Percentiles rank a stretch among this genome's conserved stretches.
These are phyloP conservation scores for Przewalskia tangutica DNA, from an alignment of 257 asterid genomes.

Conservation along the genomic window DNA sequence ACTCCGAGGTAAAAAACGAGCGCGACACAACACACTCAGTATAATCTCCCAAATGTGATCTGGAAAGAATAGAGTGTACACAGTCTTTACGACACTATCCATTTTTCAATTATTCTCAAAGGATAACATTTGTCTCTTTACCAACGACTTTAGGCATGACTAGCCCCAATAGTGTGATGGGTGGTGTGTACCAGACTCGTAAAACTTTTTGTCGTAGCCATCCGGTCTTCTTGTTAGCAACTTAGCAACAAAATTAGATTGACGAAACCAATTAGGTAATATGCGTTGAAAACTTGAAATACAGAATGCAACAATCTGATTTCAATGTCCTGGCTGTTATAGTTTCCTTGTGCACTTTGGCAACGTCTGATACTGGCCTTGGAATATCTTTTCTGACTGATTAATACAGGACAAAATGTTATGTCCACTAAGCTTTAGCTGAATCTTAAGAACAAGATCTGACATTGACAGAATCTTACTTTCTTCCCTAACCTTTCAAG, in stretches of 20 bases:
- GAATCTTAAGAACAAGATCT: neutral
- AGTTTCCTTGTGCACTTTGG: neutral
- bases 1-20: too few relatives aligned
- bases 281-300: neutral
- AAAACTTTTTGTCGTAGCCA: too few relatives aligned
- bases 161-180: neutral
- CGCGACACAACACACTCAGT: too few relatives aligned
- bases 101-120: neutral
- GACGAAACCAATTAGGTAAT: neutral
- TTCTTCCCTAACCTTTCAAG: neutral
- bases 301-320: neutral
- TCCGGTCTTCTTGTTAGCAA: neutral
- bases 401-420: neutral
- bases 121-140: neutral
- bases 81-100: too few relatives aligned
- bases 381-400: neutral
- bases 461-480: neutral
- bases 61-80: too few relatives aligned
- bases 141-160: neutral
- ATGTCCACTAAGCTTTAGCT: neutral
- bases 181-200: neutral
- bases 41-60: too few relatives aligned
- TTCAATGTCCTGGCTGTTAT: neutral
- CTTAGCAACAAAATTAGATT: neutral
- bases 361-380: neutral